Base-by-base conservation (phyloP, 2,329 filamentous ascomycete species). In the Leptodontidium sp. region DNA sequence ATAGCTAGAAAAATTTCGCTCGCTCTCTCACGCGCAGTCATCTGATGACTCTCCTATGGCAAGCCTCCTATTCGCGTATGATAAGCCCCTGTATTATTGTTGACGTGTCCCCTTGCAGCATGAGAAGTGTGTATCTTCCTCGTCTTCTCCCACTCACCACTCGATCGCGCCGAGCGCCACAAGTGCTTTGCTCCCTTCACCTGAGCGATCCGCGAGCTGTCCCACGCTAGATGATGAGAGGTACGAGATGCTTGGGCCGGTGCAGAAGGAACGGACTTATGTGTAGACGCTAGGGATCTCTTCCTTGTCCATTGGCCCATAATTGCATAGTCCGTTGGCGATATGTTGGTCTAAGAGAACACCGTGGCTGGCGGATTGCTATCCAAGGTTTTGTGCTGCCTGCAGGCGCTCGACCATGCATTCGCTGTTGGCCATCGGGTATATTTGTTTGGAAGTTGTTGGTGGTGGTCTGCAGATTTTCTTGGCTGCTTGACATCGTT, bases 1-100 rank as follows among this genome's bases (percentile, higher is more conserved):
- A 14, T 12, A 64, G 61, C 49, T 49, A 4, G 35, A 64, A 29
- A 53, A 12, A 45, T n/a, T 64, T 43, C 49, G 47, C 21, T 55
- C 32, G 21, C 61, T 55, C 17, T 55, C 35, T 38, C 49, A 17
- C 35, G 7, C 47, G 21, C 49, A 26, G 3, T 32, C 32, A 9
- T 45, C 57, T n/a, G 35, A 38, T 29, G 45, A 43, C 17, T 53
- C 45, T 49, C 24, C 61, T n/a, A 52, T 15, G 21, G 61, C 40
- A 50, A 38, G 47, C 14, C 32, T 9, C 15, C 9, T 29, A 2
- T 26, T 15, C 35, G 17, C 8, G 15, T 38, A 26, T 5, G 7
- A 12, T 14, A 12, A 4, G 15, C 6, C n/a, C 5, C 21, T 21
- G 21, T 45, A 17, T 17, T 4, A 17, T 45, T 26, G 35, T n/a